Conservation (phyloP, 73 alveolate species). For the Paramecium sonneborni region DNA sequence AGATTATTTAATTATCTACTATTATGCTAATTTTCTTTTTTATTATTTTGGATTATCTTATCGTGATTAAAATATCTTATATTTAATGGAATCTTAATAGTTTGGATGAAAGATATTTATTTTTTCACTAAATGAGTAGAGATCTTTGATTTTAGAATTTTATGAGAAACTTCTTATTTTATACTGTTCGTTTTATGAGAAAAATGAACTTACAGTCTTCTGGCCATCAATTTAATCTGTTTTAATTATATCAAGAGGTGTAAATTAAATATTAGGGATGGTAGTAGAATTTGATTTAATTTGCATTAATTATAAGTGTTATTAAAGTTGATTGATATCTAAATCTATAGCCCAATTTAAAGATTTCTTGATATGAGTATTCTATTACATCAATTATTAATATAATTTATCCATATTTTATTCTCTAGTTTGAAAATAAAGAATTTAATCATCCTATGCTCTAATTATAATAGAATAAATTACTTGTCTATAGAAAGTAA, state of each 20-base stretch:
- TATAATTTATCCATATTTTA: not conserved
- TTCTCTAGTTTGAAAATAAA: conserved; percentile 18
- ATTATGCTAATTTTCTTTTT: not conserved
- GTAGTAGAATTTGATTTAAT: not conserved
- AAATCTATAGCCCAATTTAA: conserved; percentile 5
- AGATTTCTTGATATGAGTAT: conserved; percentile 20
- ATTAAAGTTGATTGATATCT: not conserved
- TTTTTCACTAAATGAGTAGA: conserved; percentile 25
- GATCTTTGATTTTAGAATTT: not conserved
- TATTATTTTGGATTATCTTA: not conserved
- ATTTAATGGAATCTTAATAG: not conserved
- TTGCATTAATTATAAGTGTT: not conserved
- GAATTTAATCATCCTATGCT: not conserved
- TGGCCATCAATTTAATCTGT: conserved; percentile 2
- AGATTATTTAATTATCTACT: not conserved
- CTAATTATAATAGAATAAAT: not conserved
- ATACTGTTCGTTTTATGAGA: not conserved
- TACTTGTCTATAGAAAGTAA: not conserved
- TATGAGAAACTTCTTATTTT: not conserved
- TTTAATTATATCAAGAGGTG: not conserved
- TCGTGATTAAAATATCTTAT: not conserved
- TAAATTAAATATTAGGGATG: not conserved
- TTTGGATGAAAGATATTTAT: conserved; percentile 7
- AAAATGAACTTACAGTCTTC: conserved; percentile 23
- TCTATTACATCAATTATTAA: conserved; percentile 2